Base-by-base conservation (phyloP, 106 monocot genomes). In the Xerophyta viscosa region DNA sequence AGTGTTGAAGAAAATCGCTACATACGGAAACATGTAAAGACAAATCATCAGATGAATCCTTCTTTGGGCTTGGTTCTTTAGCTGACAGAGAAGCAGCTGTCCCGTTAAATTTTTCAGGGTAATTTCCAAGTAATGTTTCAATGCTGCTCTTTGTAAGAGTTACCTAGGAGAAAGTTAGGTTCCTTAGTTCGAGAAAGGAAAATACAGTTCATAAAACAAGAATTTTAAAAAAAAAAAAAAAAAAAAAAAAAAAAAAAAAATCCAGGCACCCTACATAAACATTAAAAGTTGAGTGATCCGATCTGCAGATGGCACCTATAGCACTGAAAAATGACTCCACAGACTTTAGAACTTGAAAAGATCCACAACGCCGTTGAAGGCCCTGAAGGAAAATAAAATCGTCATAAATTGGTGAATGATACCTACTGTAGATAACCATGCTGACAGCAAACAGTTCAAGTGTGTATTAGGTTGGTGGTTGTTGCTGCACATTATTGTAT, bases 311-410 rank as follows among this genome's bases (percentile, higher is more conserved):
- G 4, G 66, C 80, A 60, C 63, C 71, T 60, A 23, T 65, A 27
- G 70, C 67, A 22, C 61, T 36, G 58, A 92, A 87, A 73, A 83
- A 92, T 4, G 76, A 69, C 24, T 87, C 92, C 22, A 71, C 64
- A 13, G 77, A 73, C 56, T 83, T 86, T 42, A 92, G 49, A 42
- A 83, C 48, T 68, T 92, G 79, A 31, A 68, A 60, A 21, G 87
- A 86, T 64, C 83, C 83, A 71, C 30, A 55, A 54, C 73, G 64
- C 37, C 87, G 73, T 26, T 64, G 76, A 49, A 79, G 66, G 10
- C 87, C 87, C 92, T 92, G 57, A 24, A 51, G 55, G 44, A 76
- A 64, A 42, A 63, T 29, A 53, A 49, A 36, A 62, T 50, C 29
- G 46, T 8, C 24, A 66, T 10, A 33, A 33, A 33, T 5, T 5